Conservation (phyloP, 345 rosid genomes). For the Brassica napus region Da-Ae NC_063442.1:15238001-15238500, state of each 20-base stretch:
- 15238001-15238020: too few species aligned
- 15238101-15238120: too few species aligned
- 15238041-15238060: too few species aligned
- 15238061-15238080: too few species aligned
- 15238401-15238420: slow-evolving; percentile 52
- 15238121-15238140: too few species aligned
- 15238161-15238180: background rate
- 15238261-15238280: background rate
- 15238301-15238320: slow-evolving; percentile 59
- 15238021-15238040: too few species aligned
- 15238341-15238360: slow-evolving; percentile 77
- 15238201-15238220: background rate
- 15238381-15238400: slow-evolving; percentile 60
- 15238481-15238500: slow-evolving; percentile 47
- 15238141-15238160: too few species aligned
- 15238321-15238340: slow-evolving; percentile 67
- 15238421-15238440: slow-evolving; percentile 58
- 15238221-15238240: slow-evolving; percentile 2
- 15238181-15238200: slow-evolving; percentile 7
- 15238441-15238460: slow-evolving; percentile 55
- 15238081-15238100: too few species aligned
- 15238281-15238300: background rate
- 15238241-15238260: background rate
- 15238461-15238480: slow-evolving; percentile 18
- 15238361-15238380: slow-evolving; percentile 75